Percentiles rank a stretch among this genome's conserved stretches.
These are phyloP conservation scores for Alloteropsis semialata DNA, from an alignment of 176 grass and related monocot genomes.

Conservation along the genomic window DNA sequence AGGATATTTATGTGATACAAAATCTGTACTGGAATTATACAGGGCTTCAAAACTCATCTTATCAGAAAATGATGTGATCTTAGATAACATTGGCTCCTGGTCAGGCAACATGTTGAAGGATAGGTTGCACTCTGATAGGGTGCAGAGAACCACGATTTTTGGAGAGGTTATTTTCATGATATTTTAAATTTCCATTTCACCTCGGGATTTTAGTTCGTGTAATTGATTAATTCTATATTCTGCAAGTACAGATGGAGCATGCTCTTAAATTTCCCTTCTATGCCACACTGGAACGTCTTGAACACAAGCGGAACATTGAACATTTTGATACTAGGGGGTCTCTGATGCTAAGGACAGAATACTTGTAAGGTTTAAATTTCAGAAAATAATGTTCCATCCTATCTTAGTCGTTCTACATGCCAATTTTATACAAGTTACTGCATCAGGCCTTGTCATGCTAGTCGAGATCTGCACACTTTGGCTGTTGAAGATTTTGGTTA, in stretches of 20 bases:
- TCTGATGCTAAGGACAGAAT: constrained; percentile 40
- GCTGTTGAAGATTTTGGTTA: constrained; percentile 52
- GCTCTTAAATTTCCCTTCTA: constrained; percentile 57
- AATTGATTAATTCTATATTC: not conserved
- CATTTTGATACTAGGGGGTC: constrained; percentile 35
- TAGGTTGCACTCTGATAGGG: constrained; percentile 24
- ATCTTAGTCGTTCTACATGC: not conserved
- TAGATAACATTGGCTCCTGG: constrained; percentile 67
- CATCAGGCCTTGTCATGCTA: constrained; percentile 34
- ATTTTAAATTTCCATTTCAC: not conserved
- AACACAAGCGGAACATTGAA: constrained; percentile 64
- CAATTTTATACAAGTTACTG: constrained; percentile 6
- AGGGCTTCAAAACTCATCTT: constrained; percentile 69
- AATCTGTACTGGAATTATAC: constrained; percentile 69
- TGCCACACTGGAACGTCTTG: constrained; percentile 53
- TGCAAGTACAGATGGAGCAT: constrained; percentile 48
- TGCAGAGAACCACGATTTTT: not conserved
- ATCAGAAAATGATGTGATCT: constrained; percentile 44
- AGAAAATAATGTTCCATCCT: not conserved
- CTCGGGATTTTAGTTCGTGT: not conserved
- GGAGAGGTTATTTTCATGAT: constrained; percentile 40
- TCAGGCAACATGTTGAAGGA: constrained; percentile 56
- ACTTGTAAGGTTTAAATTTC: constrained; percentile 28
- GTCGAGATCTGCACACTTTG: constrained; percentile 51
- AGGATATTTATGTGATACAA: constrained; percentile 70